Percentiles rank a stretch among this genome's conserved stretches.
These are phyloP conservation scores for Vigna angularis DNA, from an alignment of 306 rosid species.

Conservation along the genomic window DNA sequence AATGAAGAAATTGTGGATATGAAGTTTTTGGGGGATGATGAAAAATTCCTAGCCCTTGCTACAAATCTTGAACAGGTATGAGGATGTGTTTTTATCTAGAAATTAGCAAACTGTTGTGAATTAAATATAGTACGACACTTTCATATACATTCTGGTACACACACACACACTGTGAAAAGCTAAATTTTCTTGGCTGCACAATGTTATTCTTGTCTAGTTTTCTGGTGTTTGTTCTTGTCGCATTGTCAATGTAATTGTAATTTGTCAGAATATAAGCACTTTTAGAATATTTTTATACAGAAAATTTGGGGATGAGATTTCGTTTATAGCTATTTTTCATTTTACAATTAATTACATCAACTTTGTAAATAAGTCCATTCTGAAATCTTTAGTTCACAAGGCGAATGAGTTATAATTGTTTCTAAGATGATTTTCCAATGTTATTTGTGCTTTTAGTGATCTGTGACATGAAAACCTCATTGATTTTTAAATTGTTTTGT, in stretches of 20 bases:
- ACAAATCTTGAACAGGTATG: conserved; percentile 95
- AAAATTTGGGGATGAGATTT: conserved; percentile 7
- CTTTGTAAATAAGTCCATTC: conserved; percentile 1
- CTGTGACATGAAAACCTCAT: conserved; percentile 1
- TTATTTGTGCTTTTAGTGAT: conserved; percentile 14
- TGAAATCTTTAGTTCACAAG: conserved; percentile 14
- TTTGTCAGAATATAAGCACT: not conserved
- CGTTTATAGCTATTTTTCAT: not conserved
- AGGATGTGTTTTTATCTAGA: conserved; percentile 22
- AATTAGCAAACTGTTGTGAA: conserved; percentile 21
- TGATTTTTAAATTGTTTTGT: not conserved
- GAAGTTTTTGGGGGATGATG: conserved; percentile 91
- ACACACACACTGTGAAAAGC: not conserved
- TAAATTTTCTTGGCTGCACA: conserved; percentile 2
- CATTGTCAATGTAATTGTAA: no score
- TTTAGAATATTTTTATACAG: not conserved
- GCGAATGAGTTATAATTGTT: conserved; percentile 4
- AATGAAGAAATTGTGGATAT: conserved; percentile 94
- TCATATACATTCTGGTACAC: not conserved
- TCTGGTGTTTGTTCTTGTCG: not conserved
- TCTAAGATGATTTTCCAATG: conserved; percentile 8
- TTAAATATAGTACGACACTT: not conserved
- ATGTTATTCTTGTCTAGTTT: not conserved
- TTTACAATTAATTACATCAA: conserved; percentile 4
- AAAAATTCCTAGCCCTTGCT: conserved; percentile 86